A percentile compares a stretch with the other conserved stretches of the same genome.
These are phyloP conservation scores for Cruciata laevipes DNA, from an alignment of 257 asterid species.

Conservation along the genomic window DNA sequence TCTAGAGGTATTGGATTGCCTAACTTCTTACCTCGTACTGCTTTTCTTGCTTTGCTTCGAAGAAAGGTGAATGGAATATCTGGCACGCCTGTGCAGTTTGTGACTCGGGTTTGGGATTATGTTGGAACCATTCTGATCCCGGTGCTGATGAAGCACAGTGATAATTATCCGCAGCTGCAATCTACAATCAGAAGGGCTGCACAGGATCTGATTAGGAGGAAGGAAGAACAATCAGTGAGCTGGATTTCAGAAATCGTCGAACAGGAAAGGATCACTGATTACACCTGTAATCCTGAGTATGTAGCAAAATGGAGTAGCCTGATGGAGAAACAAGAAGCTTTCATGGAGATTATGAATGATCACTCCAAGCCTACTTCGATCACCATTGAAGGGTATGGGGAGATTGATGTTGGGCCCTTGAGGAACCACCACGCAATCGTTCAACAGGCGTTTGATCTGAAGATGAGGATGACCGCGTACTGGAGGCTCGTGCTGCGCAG, in stretches of 20 bases:
- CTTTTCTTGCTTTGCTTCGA: constrained; percentile 1
- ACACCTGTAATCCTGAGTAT: constrained; percentile 17
- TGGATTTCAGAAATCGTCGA: constrained; percentile 19
- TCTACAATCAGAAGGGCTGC: constrained; percentile 4
- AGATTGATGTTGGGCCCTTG: constrained; percentile 12
- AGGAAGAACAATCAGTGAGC: constrained; percentile 16
- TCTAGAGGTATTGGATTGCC: constrained; percentile 14
- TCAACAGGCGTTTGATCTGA: constrained; percentile 29
- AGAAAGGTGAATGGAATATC: not conserved
- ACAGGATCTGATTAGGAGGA: constrained; percentile 12
- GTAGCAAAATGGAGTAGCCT: constrained; percentile 4
- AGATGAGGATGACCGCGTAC: constrained; percentile 25
- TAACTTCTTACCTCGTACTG: not conserved
- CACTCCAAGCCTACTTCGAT: not conserved
- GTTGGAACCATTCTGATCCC: not conserved
- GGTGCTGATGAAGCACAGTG: constrained; percentile 1
- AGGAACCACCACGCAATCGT: not conserved
- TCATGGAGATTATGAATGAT: constrained; percentile 10
- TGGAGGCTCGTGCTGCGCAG: constrained; percentile 23
- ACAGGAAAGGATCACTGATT: constrained; percentile 16
- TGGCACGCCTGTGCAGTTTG: not conserved
- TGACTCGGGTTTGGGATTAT: not conserved
- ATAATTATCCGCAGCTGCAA: constrained; percentile 9
- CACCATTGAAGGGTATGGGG: constrained; percentile 21
- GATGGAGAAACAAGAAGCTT: constrained; percentile 1